Evolutionary conservation across 139 green algal genomes (phyloP).

Genomic region (Picochlorum sp.): DNA sequence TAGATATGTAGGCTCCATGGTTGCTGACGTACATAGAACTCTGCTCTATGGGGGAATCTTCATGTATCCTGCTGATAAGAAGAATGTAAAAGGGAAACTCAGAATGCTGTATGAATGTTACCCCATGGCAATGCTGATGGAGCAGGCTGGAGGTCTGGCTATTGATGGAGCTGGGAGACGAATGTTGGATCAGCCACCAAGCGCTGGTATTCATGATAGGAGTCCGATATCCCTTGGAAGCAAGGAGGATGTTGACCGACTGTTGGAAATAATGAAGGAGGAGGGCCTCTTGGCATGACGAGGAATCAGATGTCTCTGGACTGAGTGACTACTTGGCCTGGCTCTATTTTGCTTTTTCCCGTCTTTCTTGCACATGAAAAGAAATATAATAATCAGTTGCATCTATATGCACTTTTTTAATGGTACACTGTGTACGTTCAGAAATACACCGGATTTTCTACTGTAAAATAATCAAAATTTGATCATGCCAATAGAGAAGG

Average conservation of each 20-base stretch:
- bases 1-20: slow-evolving; percentile 64
- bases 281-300: no score
- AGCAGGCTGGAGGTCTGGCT: slow-evolving; percentile 41
- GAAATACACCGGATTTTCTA: no score
- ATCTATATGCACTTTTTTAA: no score
- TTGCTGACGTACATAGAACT: slow-evolving; percentile 66
- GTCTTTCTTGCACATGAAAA: no score
- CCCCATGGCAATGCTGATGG: slow-evolving; percentile 52
- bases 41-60: slow-evolving; percentile 68
- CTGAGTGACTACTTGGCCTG: no score
- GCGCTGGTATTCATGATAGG: slow-evolving; percentile 33
- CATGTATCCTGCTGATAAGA: slow-evolving; percentile 61
- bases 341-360: no score
- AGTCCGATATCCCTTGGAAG: slow-evolving; percentile 45
- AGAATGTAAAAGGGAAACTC: slow-evolving; percentile 55
- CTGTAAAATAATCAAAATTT: no score
- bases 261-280: slow-evolving; percentile 1
- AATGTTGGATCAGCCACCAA: slow-evolving; percentile 38
- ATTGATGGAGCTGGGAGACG: slow-evolving; percentile 18
- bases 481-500: slow-evolving; percentile 44
- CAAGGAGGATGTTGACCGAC: slow-evolving; percentile 30
- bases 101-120: slow-evolving; percentile 64
- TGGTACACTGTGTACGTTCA: no score
- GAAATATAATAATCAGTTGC: no score
- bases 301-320: no score